These are phyloP conservation scores for Lipomyces kockii DNA, from an alignment of 805 yeast genomes.

Conservation along the genomic window DNA sequence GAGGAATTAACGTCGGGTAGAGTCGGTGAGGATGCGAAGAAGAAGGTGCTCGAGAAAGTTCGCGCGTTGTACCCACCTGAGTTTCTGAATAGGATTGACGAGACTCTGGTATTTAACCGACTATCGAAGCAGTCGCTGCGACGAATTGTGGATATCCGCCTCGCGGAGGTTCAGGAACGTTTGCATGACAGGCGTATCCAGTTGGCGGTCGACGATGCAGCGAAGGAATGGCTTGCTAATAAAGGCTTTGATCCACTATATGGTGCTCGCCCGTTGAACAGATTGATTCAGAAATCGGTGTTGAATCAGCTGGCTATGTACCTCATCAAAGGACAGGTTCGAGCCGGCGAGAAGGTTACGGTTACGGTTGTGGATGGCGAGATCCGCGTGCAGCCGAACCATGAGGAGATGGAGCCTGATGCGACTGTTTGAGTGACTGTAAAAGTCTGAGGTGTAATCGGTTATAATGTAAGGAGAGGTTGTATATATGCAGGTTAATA, in stretches of 20 bases:
- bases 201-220: constrained; percentile 60
- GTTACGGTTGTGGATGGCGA: constrained; percentile 55
- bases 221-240: constrained; percentile 77
- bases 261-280: constrained; percentile 95
- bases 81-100: constrained; percentile 92
- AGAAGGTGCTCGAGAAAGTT: constrained; percentile 68
- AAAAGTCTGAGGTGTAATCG: neutral
- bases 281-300: constrained; percentile 81
- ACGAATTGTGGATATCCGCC: constrained; percentile 82
- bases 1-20: constrained; percentile 49
- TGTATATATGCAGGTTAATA: constrained; percentile 3
- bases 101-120: constrained; percentile 89
- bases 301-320: constrained; percentile 85
- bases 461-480: neutral
- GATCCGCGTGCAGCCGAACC: constrained; percentile 55
- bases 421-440: neutral
- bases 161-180: constrained; percentile 79
- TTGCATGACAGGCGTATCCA: constrained; percentile 75
- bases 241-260: constrained; percentile 89
- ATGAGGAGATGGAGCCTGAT: constrained; percentile 31
- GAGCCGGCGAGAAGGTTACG: constrained; percentile 58
- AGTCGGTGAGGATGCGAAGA: constrained; percentile 59
- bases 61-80: constrained; percentile 86
- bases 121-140: constrained; percentile 75
- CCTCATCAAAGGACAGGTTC: constrained; percentile 78